Conservation (phyloP, 306 rosid genomes). For the Dryas alaskensis region DNA sequence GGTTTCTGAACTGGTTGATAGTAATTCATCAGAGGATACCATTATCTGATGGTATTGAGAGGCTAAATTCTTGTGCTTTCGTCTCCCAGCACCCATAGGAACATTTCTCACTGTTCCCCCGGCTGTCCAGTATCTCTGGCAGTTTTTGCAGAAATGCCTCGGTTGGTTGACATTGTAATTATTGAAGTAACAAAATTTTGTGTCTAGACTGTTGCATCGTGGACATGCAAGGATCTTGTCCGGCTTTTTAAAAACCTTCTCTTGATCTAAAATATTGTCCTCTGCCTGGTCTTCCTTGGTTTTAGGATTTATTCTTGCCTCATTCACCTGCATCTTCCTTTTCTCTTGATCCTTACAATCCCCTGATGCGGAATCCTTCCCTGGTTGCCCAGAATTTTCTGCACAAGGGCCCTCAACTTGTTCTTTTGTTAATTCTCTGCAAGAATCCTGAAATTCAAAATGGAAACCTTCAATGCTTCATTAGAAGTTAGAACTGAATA, state of each 20-base stretch:
- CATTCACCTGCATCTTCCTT: slow-evolving; percentile 21
- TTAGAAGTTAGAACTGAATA: not conserved
- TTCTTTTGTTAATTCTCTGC: slow-evolving; percentile 31
- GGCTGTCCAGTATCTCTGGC: slow-evolving; percentile 86
- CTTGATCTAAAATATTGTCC: slow-evolving; percentile 35
- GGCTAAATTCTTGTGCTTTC: slow-evolving; percentile 66
- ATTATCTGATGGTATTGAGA: slow-evolving; percentile 55
- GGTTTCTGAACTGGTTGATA: slow-evolving; percentile 36
- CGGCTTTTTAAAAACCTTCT: slow-evolving; percentile 59
- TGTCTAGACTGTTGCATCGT: slow-evolving; percentile 62
- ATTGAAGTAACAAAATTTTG: slow-evolving; percentile 78
- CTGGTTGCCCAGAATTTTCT: slow-evolving; percentile 32
- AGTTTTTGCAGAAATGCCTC: slow-evolving; percentile 76
- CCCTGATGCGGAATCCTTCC: slow-evolving; percentile 25
- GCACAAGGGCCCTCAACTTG: slow-evolving; percentile 25
- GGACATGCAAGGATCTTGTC: slow-evolving; percentile 77
- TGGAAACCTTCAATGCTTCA: slow-evolving; percentile 14
- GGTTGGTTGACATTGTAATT: slow-evolving; percentile 83
- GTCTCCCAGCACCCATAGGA: slow-evolving; percentile 70
- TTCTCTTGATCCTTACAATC: slow-evolving; percentile 29
- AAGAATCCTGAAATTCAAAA: slow-evolving; percentile 42
- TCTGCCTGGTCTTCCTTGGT: slow-evolving; percentile 27
- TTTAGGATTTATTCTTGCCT: slow-evolving; percentile 15
- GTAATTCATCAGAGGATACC: slow-evolving; percentile 45
- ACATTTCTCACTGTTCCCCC: slow-evolving; percentile 78